Evolutionary conservation across 2,329 filamentous ascomycete species (phyloP), one percentile per base, ranked within the genome.

Genomic region (Escovopsis sp.): DNA sequence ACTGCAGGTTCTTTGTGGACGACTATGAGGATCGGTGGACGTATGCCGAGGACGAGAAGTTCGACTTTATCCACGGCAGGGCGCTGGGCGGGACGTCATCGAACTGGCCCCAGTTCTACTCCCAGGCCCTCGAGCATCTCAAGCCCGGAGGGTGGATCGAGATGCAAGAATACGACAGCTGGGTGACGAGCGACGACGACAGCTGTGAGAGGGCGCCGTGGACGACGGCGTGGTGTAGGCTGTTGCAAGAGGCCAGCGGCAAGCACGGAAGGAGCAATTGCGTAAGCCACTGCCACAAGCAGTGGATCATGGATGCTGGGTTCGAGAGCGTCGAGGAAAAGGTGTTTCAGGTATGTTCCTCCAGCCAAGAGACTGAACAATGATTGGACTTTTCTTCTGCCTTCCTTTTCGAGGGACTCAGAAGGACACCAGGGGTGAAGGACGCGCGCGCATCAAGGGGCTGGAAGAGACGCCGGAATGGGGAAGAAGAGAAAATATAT

Each of bases 1-100:
- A 82, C 50, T 72, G 77, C 45, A 67, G 70, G 43, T 82, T 82
- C 49, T 66, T 78, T 43, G 69, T 82, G 31, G 78, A 83, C 52
- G 77, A 83, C 51, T 71, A 73, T 31, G 74, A 77, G 52, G 64
- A 70, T n/a, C 50, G 56, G 15, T 66, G 64, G 63, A 58, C 63
- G 48, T 63, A 59, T 43, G 41, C 32, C 29, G 44, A 47, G 9
- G 68, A 74, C 51, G 52, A 59, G 25, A 50, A 49, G 24, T 60
- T 60, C 45, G 56, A 59, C 47, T 59, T 52, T 46, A 54, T 64
- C 48, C 57, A 60, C 50, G 39, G 56, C 39, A 60, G 52, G 9
- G 53, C 57, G 6, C 48, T 61, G 14, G 53, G 54, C 2, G 57
- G 57, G 3, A 59, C 58, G 1, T 59, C 56, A 1, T 46, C 53